These are phyloP conservation scores for Torulaspora indica DNA, from an alignment of 805 yeast species.

Conservation along the genomic window DNA sequence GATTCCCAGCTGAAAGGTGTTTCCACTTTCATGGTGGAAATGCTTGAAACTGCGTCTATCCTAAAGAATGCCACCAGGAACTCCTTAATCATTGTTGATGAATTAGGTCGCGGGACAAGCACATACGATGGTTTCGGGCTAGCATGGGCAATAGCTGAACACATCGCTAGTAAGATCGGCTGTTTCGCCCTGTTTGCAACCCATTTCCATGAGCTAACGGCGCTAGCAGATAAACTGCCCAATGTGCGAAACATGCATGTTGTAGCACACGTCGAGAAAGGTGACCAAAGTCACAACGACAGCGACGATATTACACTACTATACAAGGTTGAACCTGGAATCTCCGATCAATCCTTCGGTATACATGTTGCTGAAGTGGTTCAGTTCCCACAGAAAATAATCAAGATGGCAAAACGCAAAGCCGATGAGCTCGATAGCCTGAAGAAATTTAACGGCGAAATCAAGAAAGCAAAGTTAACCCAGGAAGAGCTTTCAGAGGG, in stretches of 20 bases:
- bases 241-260: constrained; percentile 84
- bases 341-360: constrained; percentile 93
- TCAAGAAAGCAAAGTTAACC: constrained; percentile 48
- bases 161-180: constrained; percentile 61
- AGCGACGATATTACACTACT: constrained; percentile 74
- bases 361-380: constrained; percentile 97
- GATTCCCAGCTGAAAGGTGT: constrained; percentile 96
- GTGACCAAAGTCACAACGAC: constrained; percentile 27
- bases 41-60: constrained; percentile 94
- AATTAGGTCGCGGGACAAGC: constrained; percentile 73
- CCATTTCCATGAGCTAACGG: constrained; percentile 93
- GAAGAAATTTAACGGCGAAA: constrained; percentile 39
- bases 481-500: constrained; percentile 49
- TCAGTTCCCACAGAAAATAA: constrained; percentile 83
- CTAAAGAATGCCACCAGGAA: constrained; percentile 78
- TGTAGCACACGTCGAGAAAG: constrained; percentile 77
- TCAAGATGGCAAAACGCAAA: constrained; percentile 92
- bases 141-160: constrained; percentile 94
- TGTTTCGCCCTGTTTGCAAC: constrained; percentile 92
- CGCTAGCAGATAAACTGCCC: constrained; percentile 55
- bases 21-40: constrained; percentile 96
- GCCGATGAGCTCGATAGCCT: constrained; percentile 78
- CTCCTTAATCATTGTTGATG: constrained; percentile 89
- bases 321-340: constrained; percentile 94
- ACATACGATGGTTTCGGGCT: constrained; percentile 97